phyloP scores from a whole-genome alignment of 164 flowering plant genomes.

The Vitis labrusca region DNA sequence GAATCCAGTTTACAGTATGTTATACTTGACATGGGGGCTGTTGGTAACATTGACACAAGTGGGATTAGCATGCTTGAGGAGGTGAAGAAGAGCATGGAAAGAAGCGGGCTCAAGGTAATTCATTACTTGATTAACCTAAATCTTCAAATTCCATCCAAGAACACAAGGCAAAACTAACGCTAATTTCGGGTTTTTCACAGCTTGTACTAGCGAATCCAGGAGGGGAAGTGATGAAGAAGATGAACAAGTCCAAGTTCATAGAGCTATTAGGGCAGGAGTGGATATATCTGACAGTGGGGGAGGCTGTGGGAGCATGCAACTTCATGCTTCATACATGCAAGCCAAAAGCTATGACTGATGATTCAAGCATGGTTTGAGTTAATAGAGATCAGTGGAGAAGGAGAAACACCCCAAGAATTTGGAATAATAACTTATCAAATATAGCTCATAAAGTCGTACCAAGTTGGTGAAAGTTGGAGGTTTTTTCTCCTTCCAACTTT shows the following conservation, averaged over 20 bases:
- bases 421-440: too few relatives aligned
- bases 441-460: too few relatives aligned
- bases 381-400: background rate
- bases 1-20: conserved; percentile 56
- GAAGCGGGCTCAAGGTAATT: conserved; percentile 58
- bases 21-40: conserved; percentile 65
- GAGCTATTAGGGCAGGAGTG: conserved; percentile 56
- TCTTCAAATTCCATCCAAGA: too few relatives aligned
- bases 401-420: background rate
- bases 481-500: too few relatives aligned
- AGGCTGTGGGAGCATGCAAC: conserved; percentile 69
- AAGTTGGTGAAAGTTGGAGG: too few relatives aligned
- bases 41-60: conserved; percentile 69
- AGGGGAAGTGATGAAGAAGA: conserved; percentile 70
- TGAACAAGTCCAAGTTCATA: conserved; percentile 46
- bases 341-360: conserved; percentile 21
- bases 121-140: too few relatives aligned
- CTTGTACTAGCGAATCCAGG: conserved; percentile 67
- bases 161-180: background rate
- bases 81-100: conserved; percentile 45
- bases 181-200: conserved; percentile 18
- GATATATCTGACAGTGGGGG: conserved; percentile 61
- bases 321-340: conserved; percentile 58
- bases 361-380: background rate
- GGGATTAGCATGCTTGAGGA: conserved; percentile 77